Base-by-base conservation (phyloP, 805 yeast species). In the Zygotorulaspora danielsina region DNA sequence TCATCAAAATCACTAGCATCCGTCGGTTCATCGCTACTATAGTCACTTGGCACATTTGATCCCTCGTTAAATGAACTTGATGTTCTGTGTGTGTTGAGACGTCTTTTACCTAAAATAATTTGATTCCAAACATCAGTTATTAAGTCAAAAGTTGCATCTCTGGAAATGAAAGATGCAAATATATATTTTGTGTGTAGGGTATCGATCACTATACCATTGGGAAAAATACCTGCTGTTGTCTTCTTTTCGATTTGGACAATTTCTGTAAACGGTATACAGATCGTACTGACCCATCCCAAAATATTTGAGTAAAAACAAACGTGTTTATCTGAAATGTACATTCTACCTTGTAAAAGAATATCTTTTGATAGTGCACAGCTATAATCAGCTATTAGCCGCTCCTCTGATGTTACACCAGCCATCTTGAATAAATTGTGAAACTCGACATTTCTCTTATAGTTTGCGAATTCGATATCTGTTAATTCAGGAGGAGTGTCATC, bases 361-460 rank as follows among this genome's bases (percentile, higher is more conserved):
- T 82, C 88, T 38, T 73, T 70, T 13, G 79, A 77, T 20, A 74
- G 65, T 0, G 88, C 88, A 63, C 88, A 81, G 13, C 77, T 70
- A 51, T 66, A 76, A 46, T 79, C 86, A 19, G 72, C 78, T 28
- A 81, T 65, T n/a, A 80, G 65, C 20, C 67, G 59, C 50, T 81
- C 89, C 19, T 54, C 58, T 1, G 60, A 40, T 3, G 77, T 74
- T 1, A 81, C 53, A 4, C 53, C 58, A 3, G 60, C 30, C 31
- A 72, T 71, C 30, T 75, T 72, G 58, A 81, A 81, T 11, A 72
- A 51, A 34, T 70, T 72, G 53, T 79, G 86, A 55, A 80, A 80
- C 16, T 79, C 79, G 15, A 67, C 65, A 49, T 79, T 80, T 42
- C 76, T 65, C 51, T 75, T 79, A 12, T 68, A 73, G 32, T 64